Base-by-base conservation (phyloP, 305 asterid species). In the Petunia hybrid region DNA sequence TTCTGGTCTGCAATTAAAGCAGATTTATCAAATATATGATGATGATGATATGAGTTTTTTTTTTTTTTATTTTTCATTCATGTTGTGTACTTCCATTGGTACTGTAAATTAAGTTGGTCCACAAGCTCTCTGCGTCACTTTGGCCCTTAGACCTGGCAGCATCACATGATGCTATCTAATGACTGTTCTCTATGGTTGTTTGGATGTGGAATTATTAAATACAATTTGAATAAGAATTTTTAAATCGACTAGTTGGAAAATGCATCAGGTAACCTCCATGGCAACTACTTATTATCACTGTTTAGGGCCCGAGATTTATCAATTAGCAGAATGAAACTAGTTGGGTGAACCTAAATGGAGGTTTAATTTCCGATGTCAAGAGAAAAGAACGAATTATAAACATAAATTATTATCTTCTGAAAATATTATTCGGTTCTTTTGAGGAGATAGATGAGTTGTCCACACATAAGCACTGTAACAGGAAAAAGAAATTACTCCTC, bases 91-190 rank as follows among this genome's bases (percentile, higher is more conserved):
- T 48, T 70, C 40, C 14, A 45, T 70, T 70, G 60, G 60, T 59
- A 59, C 64, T 65, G 7, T 9, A 71, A 41, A 46, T 1, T 46
- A 22, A 22, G 31, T 70, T 12, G 77, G 77, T 46, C 77, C 77
- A 70, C 77, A n/a, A 22, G 60, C 77, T 70, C 77, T 70, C 60
- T 70, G 60, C 14, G 31, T 70, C 38, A 22, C 43, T 8, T 70
- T 46, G 77, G 77, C 77, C 59, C 77, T 46, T 45, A 7, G 3
- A 70, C 22, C 42, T 22, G 60, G 77, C 77, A 70, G 8, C 60
- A 70, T 70, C 77, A 70, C 77, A 70, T 70, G 77, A 70, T 70
- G 42, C 60, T 70, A 31, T 46, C 77, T 22, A 70, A 70, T 46
- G 60, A 70, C 42, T 5, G 2, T 68, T 8, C 16, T 2, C 48